Evolutionary conservation across 176 grass and related monocot genomes (phyloP), one percentile per base, ranked within the genome.

Genomic region (Zoysia japonica): DNA sequence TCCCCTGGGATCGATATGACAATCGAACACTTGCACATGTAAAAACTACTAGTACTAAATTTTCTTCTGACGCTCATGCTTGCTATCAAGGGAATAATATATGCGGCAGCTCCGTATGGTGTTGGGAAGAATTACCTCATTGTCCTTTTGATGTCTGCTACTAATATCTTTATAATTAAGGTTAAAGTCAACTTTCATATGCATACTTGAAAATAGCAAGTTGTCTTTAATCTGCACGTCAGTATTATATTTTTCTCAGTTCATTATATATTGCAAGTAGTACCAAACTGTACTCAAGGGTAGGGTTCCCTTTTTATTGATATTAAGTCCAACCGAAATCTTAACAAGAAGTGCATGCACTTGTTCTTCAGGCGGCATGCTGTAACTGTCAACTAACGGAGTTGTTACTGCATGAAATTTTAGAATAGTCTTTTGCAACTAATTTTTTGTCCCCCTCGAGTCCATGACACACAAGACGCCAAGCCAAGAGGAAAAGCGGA

Each of bases 161-260:
- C 28, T 44, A 44, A 13, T 11, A 11, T 74, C 28, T 19, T 20
- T 67, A 2, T 28, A 28, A 28, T 59, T 70, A 49, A 40, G n/a
- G 54, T 40, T 61, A 65, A 73, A 36, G 81, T 48, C 70, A 65
- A 66, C 50, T 68, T 68, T n/a, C 50, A 68, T 3, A 28, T 39
- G 9, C 14, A 13, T 56, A 61, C 42, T 67, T 67, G 13, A 38
- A 82, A 74, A 42, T 9, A 36, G 47, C 55, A 54, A 62, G 37
- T 63, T 73, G 68, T 43, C 43, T 60, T 7, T 28, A 28, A 28
- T 28, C 28, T 70, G 9, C 42, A 38, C 9, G 3, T 11, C 28
- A 28, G 11, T 61, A 10, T 35, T 61, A 28, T 28, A 28, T 55
- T 69, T 70, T 1, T 14, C 1, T 16, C 13, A 61, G 36, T 55